phyloP scores from a whole-genome alignment of 2,329 filamentous ascomycete species.

The Aspergillus chevalieri region DNA sequence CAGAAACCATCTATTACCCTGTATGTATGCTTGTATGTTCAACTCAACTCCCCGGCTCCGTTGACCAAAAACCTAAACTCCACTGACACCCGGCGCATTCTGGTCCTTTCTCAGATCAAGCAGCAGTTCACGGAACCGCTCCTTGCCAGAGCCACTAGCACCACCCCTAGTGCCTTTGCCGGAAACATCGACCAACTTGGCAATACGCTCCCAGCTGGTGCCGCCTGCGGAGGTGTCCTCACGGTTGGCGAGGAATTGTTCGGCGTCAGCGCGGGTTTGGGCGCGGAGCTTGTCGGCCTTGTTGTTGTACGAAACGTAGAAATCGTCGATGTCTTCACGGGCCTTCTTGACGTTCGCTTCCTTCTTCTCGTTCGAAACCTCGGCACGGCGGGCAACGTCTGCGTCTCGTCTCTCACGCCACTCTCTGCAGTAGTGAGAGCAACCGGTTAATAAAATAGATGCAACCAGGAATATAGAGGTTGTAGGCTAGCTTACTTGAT shows the following conservation, averaged over 20 bases:
- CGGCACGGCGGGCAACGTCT: constrained; percentile 73
- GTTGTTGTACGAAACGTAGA: constrained; percentile 98
- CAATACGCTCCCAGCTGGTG: constrained; percentile 97
- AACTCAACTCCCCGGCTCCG: not conserved
- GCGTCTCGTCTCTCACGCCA: constrained; percentile 89
- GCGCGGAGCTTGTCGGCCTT: constrained; percentile 92
- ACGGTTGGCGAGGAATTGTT: constrained; percentile 79
- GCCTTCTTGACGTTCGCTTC: constrained; percentile 81
- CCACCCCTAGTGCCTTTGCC: constrained; percentile 86
- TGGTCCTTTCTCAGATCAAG: constrained; percentile 87
- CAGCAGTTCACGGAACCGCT: constrained; percentile 88
- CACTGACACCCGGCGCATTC: constrained; percentile 61
- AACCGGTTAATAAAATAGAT: not conserved
- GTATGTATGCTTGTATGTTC: not conserved
- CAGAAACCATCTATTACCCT: not conserved
- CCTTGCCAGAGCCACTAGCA: constrained; percentile 85
- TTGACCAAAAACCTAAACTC: constrained; percentile 31
- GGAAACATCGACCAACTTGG: constrained; percentile 93
- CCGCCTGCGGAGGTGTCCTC: constrained; percentile 92
- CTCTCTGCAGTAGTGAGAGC: constrained; percentile 43
- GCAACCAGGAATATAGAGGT: not conserved
- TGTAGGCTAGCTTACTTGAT: constrained; percentile 49
- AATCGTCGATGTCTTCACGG: constrained; percentile 92
- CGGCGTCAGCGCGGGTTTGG: constrained; percentile 84
- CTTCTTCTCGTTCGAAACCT: constrained; percentile 76